A percentile compares a stretch with the other conserved stretches of the same genome.
Conservation (phyloP, 1,139 yeast genomes). For the Kurtzmaniella natalensis region DNA sequence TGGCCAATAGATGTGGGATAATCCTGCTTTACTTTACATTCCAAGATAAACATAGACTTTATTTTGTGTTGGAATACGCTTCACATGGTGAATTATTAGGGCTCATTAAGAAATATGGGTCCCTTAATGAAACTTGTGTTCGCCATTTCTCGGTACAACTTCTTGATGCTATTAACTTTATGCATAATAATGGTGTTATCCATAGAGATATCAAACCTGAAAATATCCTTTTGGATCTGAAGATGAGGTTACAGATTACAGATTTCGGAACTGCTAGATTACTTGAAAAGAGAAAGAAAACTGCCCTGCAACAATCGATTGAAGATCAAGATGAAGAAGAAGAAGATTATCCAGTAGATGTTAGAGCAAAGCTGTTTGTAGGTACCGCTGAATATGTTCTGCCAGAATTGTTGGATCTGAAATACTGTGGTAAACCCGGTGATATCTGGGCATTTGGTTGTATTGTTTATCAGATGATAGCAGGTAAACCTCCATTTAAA, state of each 20-base stretch:
- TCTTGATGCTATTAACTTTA: constrained; percentile 60
- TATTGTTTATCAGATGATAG: constrained; percentile 68
- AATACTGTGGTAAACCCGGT: constrained; percentile 70
- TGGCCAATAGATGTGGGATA: constrained; percentile 70
- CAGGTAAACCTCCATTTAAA: constrained; percentile 77
- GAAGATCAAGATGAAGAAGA: constrained; percentile 9
- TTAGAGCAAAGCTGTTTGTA: constrained; percentile 65
- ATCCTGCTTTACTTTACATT: constrained; percentile 88
- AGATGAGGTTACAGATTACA: constrained; percentile 66
- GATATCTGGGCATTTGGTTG: constrained; percentile 86
- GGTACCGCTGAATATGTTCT: constrained; percentile 85
- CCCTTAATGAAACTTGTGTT: constrained; percentile 74
- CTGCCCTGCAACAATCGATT: not conserved
- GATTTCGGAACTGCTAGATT: constrained; percentile 80
- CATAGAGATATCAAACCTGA: constrained; percentile 81
- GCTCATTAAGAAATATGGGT: constrained; percentile 70
- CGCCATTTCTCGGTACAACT: constrained; percentile 66
- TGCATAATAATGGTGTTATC: constrained; percentile 74
- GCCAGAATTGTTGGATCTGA: constrained; percentile 66
- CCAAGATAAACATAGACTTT: constrained; percentile 83
- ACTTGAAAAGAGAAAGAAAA: constrained; percentile 39
- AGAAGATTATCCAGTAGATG: constrained; percentile 44
- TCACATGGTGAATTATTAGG: constrained; percentile 87
- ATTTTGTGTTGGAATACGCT: constrained; percentile 91
- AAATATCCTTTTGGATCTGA: constrained; percentile 61